phyloP scores from a whole-genome alignment of 192 early-diverging fungal species.

The Podila epicladia region DNA sequence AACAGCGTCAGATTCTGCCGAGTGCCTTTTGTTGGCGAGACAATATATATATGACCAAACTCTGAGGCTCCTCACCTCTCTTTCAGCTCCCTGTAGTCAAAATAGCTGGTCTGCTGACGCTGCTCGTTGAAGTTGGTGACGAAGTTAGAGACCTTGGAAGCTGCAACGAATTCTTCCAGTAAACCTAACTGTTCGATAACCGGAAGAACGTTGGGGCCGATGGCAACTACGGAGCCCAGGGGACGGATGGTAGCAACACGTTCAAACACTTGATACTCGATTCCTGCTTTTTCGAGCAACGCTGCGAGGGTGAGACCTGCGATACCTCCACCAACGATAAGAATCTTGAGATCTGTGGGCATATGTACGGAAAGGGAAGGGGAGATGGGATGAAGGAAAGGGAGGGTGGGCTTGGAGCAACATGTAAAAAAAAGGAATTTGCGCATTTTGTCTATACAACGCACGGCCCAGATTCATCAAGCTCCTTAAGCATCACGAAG shows the following conservation, averaged over 20 bases:
- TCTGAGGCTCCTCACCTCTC: constrained; percentile 1
- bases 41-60: not conserved
- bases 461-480: no score
- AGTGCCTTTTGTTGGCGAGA: not conserved
- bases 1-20: no score
- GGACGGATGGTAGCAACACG: constrained; percentile 5
- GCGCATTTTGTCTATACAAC: no score
- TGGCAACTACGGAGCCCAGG: constrained; percentile 14
- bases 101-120: constrained; percentile 5
- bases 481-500: no score
- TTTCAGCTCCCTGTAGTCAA: constrained; percentile 3
- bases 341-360: constrained; percentile 11
- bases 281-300: constrained; percentile 32
- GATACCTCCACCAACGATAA: constrained; percentile 43
- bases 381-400: not conserved
- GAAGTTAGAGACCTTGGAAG: constrained; percentile 10
- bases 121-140: constrained; percentile 20
- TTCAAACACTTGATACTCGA: constrained; percentile 23
- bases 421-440: no score
- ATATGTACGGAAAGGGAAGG: not conserved
- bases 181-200: constrained; percentile 27
- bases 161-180: not conserved
- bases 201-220: constrained; percentile 18
- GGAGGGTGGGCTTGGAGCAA: no score
- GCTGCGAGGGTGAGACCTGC: constrained; percentile 25